Evolutionary conservation across 495 filamentous ascomycete species (phyloP).

Genomic region (Hapsidospora chrysogenum): DNA sequence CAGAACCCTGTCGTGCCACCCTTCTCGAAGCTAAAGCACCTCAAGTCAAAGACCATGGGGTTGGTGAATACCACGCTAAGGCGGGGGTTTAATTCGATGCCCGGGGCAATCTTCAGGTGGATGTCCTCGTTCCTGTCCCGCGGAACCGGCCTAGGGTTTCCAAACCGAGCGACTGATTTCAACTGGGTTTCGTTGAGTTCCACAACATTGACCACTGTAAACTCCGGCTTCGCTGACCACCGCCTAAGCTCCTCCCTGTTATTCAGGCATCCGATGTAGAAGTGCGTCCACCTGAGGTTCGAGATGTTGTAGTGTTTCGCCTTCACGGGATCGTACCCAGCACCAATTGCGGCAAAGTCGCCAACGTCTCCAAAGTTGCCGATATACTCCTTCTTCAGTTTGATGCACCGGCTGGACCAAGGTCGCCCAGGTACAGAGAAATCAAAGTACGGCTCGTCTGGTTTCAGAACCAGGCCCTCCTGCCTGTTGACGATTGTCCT

Average conservation of each 20-base stretch:
- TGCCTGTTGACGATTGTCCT: slow-evolving; percentile 43
- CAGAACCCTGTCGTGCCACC: slow-evolving; percentile 25
- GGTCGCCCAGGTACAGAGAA: slow-evolving; percentile 18
- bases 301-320: slow-evolving; percentile 27
- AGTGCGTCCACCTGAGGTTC: slow-evolving; percentile 56
- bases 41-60: slow-evolving; percentile 27
- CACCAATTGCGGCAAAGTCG: slow-evolving; percentile 67
- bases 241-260: slow-evolving; percentile 50
- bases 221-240: slow-evolving; percentile 35
- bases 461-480: slow-evolving; percentile 71
- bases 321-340: slow-evolving; percentile 43
- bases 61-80: slow-evolving; percentile 19
- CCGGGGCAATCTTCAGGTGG: slow-evolving; percentile 12
- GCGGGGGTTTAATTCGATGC: slow-evolving; percentile 15
- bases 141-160: slow-evolving; percentile 15
- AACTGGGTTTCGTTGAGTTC: slow-evolving; percentile 21
- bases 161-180: slow-evolving; percentile 13
- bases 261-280: slow-evolving; percentile 58
- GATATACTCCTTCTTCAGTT: slow-evolving; percentile 88
- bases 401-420: slow-evolving; percentile 45
- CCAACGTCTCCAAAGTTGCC: slow-evolving; percentile 60
- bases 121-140: slow-evolving; percentile 14
- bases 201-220: slow-evolving; percentile 41
- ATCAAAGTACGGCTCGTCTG: slow-evolving; percentile 63
- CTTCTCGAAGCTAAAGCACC: slow-evolving; percentile 30